phyloP scores from a whole-genome alignment of 768 basidiomycete species.

The Pisolithus marmoratus region DNA sequence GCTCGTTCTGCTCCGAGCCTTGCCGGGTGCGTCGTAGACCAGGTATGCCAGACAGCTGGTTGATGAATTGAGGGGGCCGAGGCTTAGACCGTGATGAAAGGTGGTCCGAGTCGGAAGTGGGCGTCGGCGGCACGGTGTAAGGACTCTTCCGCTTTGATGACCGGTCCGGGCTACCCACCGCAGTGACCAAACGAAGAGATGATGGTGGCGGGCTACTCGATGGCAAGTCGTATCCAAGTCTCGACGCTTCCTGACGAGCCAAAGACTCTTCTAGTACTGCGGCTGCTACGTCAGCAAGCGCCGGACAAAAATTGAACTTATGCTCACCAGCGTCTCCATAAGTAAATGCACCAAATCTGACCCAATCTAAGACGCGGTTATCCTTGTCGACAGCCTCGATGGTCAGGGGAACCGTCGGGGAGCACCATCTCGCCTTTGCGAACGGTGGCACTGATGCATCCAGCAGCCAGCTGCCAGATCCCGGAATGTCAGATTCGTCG shows the following conservation, averaged over 20 bases:
- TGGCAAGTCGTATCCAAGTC: background rate
- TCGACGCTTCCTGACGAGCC: background rate
- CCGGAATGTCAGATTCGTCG: conserved; percentile 40
- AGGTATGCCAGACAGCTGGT: conserved; percentile 1
- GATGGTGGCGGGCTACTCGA: conserved; percentile 10
- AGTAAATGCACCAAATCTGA: conserved; percentile 67
- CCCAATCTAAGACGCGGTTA: conserved; percentile 51
- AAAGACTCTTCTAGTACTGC: conserved; percentile 6
- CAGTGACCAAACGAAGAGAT: conserved; percentile 26
- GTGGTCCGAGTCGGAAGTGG: conserved; percentile 36
- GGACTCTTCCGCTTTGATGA: conserved; percentile 36
- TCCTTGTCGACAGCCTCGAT: conserved; percentile 58
- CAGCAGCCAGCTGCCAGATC: conserved; percentile 58
- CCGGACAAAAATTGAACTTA: background rate
- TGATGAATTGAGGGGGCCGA: conserved; percentile 8
- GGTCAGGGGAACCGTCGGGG: conserved; percentile 46
- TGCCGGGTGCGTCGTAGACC: conserved; percentile 20
- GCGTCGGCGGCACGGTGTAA: conserved; percentile 33
- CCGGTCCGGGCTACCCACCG: conserved; percentile 13
- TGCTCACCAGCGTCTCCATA: conserved; percentile 48
- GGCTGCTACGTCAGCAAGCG: background rate
- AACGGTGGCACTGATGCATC: conserved; percentile 56
- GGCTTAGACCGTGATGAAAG: conserved; percentile 17
- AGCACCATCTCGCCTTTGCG: conserved; percentile 32
- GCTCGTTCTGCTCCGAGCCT: conserved; percentile 30